Conservation (phyloP, 2,329 filamentous ascomycete species). For the Diaporthe caulivora region DNA sequence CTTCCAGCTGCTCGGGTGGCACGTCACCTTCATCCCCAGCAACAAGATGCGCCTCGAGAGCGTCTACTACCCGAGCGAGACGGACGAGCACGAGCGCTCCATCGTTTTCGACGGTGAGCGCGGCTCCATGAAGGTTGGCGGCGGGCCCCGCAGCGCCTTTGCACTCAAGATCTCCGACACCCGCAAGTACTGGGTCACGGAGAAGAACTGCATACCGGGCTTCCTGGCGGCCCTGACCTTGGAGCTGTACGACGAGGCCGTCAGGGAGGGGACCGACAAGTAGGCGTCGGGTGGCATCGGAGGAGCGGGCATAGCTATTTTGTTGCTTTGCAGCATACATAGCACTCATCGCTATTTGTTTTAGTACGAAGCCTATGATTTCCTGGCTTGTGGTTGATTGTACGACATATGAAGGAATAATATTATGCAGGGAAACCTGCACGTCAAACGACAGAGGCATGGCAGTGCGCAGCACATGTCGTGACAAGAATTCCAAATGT, state of each 20-base stretch:
- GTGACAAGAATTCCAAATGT: background rate
- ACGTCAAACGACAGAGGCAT: background rate
- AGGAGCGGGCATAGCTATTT: background rate
- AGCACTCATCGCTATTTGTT: background rate
- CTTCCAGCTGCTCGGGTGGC: constrained; percentile 91
- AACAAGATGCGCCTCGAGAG: constrained; percentile 93
- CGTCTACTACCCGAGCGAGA: constrained; percentile 80
- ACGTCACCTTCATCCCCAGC: constrained; percentile 95
- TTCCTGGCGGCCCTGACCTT: constrained; percentile 91
- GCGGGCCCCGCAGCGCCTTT: constrained; percentile 88
- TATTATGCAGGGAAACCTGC: background rate
- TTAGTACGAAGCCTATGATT: background rate
- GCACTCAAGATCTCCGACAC: constrained; percentile 85
- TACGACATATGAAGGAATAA: background rate
- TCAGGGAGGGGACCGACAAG: constrained; percentile 33
- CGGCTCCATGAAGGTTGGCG: constrained; percentile 97
- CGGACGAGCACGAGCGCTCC: constrained; percentile 77
- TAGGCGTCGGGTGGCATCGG: background rate
- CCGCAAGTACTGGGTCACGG: constrained; percentile 96
- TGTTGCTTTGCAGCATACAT: background rate
- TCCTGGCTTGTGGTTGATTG: background rate
- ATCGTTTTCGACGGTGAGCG: constrained; percentile 92
- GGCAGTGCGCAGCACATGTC: background rate
- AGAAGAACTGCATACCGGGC: constrained; percentile 92
- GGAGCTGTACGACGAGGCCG: constrained; percentile 86